These are phyloP conservation scores for Aureobasidium sp. DNA, from an alignment of 2,329 filamentous ascomycete species.

Conservation along the genomic window DNA sequence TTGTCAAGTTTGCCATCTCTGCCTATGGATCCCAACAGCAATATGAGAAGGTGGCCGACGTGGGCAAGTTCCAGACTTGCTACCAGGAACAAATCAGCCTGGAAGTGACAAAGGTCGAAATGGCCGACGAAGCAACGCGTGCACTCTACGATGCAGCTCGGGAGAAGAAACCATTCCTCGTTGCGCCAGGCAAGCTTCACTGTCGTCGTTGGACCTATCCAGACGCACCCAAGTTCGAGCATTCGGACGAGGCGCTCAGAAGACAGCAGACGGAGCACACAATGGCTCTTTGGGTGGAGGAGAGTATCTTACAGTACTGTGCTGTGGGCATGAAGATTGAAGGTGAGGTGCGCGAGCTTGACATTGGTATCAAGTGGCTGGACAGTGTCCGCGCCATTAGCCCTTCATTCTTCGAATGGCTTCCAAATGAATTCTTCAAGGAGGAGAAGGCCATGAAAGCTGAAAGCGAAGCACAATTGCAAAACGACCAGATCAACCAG, in stretches of 20 bases:
- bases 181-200: conserved; percentile 47
- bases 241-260: conserved; percentile 26
- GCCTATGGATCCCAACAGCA: conserved; percentile 36
- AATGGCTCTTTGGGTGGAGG: conserved; percentile 61
- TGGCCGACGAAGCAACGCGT: conserved; percentile 38
- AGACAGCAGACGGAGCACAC: conserved; percentile 40
- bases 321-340: conserved; percentile 50
- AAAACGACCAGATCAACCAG: neutral
- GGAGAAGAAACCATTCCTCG: conserved; percentile 35
- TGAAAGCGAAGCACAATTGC: neutral
- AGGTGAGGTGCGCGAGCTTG: conserved; percentile 27
- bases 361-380: conserved; percentile 28
- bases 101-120: conserved; percentile 51
- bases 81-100: conserved; percentile 51
- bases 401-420: conserved; percentile 39
- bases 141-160: conserved; percentile 43
- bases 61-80: conserved; percentile 34
- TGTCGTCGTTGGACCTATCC: conserved; percentile 47
- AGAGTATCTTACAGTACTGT: conserved; percentile 49
- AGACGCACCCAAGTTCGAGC: conserved; percentile 16
- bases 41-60: conserved; percentile 21
- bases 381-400: conserved; percentile 35
- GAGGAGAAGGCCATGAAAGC: conserved; percentile 16
- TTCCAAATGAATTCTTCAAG: conserved; percentile 37
- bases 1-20: conserved; percentile 46